These are phyloP conservation scores for Mucor racemosus DNA, from an alignment of 371 early-diverging fungal genomes.

Conservation along the genomic window DNA sequence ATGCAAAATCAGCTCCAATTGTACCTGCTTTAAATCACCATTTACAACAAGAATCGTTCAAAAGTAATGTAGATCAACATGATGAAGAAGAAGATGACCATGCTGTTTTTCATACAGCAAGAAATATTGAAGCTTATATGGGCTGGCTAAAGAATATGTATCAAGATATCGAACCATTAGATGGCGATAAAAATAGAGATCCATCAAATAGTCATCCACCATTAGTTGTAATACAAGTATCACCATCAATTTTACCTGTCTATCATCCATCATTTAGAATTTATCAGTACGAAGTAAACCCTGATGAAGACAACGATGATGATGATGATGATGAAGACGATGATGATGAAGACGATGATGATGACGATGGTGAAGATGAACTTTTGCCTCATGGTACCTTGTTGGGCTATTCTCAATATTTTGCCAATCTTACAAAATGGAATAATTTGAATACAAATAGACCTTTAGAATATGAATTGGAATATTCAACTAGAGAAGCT, in stretches of 20 bases:
- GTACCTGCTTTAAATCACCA: background rate
- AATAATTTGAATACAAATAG: slow-evolving; percentile 28
- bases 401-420: slow-evolving; percentile 46
- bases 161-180: slow-evolving; percentile 23
- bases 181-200: slow-evolving; percentile 16
- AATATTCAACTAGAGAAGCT: slow-evolving; percentile 63
- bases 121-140: slow-evolving; percentile 39
- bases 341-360: slow-evolving; percentile 17
- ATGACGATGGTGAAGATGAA: slow-evolving; percentile 16
- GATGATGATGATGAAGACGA: slow-evolving; percentile 16
- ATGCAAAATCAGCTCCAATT: slow-evolving; percentile 16
- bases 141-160: slow-evolving; percentile 44
- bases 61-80: background rate
- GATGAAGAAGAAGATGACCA: slow-evolving; percentile 12
- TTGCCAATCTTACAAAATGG: slow-evolving; percentile 48
- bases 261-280: slow-evolving; percentile 77
- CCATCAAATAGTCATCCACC: slow-evolving; percentile 18
- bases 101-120: slow-evolving; percentile 20
- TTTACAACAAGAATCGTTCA: background rate
- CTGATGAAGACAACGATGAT: slow-evolving; percentile 16
- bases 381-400: slow-evolving; percentile 26
- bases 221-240: slow-evolving; percentile 61
- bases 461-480: slow-evolving; percentile 46
- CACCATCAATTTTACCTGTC: slow-evolving; percentile 78
- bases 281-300: slow-evolving; percentile 56